Base-by-base conservation (phyloP, 2,329 filamentous ascomycete genomes). In the Cladophialophora carrionii region DNA sequence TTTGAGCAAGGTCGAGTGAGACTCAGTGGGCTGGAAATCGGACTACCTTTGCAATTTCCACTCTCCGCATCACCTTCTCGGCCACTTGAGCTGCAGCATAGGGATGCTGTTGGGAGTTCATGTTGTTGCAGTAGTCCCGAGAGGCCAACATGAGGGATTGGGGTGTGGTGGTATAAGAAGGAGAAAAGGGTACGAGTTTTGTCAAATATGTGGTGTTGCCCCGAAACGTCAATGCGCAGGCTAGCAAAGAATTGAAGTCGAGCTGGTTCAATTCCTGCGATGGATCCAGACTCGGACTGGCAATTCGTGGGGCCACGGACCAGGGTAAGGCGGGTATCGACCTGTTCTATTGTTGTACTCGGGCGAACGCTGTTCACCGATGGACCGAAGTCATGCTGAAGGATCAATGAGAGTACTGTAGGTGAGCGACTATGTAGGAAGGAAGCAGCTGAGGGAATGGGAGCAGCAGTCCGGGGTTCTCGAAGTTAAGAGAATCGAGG, bases 31-130 rank as follows among this genome's bases (percentile, higher is more conserved):
- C n/a, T 43, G 37, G 31, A 49, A 9, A 61, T 61, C 60, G 57
- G 65, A 62, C 59, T 81, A 91, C 89, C 84, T 90, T 90, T 82
- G 88, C 88, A 72, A 91, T 85, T 82, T 91, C 88, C 68, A 87
- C 88, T 79, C 89, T 83, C 77, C 88, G 88, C 74, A 91, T 82
- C 63, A 91, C 87, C 77, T 85, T 86, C 76, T 89, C 88, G 20
- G 75, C 77, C 34, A 78, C 75, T 64, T 78, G 74, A 67, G 76
- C 72, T 14, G 75, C 71, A 57, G 73, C 71, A 62, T 72, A 71
- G 31, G 72, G 67, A 59, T 69, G 72, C 49, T 71, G 70, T 66
- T 73, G 63, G 67, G 73, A 54, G 73, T 68, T 60, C 69, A 80
- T 79, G 73, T 68, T 78, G 69, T 73, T 78, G 71, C 72, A 74